phyloP scores from a whole-genome alignment of 2,329 filamentous ascomycete genomes.

The Triangularia setosa region DNA sequence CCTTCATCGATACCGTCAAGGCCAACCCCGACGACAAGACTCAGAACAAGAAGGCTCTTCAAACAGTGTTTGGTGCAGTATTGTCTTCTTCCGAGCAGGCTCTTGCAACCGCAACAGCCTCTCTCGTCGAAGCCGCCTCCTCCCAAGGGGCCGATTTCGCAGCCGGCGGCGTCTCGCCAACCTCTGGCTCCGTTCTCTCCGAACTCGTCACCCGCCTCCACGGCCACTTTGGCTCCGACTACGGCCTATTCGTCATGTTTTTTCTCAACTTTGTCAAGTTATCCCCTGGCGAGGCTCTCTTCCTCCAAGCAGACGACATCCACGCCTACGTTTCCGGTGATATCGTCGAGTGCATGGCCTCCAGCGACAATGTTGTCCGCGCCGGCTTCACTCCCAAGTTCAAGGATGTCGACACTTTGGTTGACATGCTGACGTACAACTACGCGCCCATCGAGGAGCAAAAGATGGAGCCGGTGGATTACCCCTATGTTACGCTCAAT shows the following conservation, averaged over 20 bases:
- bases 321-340: conserved; percentile 92
- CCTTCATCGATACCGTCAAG: conserved; percentile 52
- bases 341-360: conserved; percentile 98
- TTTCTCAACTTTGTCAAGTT: conserved; percentile 95
- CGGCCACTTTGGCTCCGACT: conserved; percentile 79
- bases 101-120: conserved; percentile 60
- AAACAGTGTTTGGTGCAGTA: conserved; percentile 69
- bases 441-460: conserved; percentile 93
- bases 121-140: conserved; percentile 68
- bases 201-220: conserved; percentile 75
- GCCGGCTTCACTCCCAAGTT: conserved; percentile 98
- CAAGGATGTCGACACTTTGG: conserved; percentile 88
- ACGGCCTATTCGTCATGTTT: conserved; percentile 92
- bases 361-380: conserved; percentile 96
- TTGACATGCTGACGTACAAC: conserved; percentile 88
- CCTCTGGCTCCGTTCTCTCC: conserved; percentile 65
- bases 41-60: conserved; percentile 73
- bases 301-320: conserved; percentile 93
- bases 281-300: conserved; percentile 86
- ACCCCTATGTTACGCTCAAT: conserved; percentile 81
- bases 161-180: conserved; percentile 63
- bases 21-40: conserved; percentile 40
- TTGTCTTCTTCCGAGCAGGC: conserved; percentile 72
- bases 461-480: conserved; percentile 83
- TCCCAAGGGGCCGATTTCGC: conserved; percentile 70